These are phyloP conservation scores for Dactylonectria macrodidyma DNA, from an alignment of 2,329 filamentous ascomycete genomes.

Conservation along the genomic window DNA sequence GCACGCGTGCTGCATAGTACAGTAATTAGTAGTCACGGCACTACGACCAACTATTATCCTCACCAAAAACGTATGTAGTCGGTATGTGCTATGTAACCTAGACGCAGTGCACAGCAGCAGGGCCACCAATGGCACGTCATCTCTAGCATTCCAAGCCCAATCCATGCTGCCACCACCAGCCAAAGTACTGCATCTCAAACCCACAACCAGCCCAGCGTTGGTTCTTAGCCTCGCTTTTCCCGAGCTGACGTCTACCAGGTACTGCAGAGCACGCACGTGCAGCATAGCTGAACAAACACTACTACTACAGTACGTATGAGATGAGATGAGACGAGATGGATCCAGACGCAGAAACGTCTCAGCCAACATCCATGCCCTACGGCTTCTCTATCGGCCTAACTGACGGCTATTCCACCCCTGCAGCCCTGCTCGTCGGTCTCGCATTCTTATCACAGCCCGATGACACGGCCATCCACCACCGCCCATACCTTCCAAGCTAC, in stretches of 20 bases:
- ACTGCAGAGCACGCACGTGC: not conserved
- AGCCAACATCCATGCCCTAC: not conserved
- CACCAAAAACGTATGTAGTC: no score
- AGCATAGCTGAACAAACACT: not conserved
- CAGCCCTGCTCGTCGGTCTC: not conserved
- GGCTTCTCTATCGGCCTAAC: not conserved
- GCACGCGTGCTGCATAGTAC: not conserved
- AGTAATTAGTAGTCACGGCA: no score
- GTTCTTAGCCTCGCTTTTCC: not conserved
- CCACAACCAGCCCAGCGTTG: not conserved
- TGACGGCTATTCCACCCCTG: not conserved
- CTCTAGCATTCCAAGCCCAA: not conserved
- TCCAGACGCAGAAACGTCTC: not conserved
- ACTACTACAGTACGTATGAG: not conserved
- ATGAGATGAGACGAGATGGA: slow-evolving; percentile 5
- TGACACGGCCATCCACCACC: not conserved
- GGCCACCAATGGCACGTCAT: no score
- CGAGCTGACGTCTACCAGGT: not conserved
- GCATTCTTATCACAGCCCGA: not conserved
- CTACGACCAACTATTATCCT: no score
- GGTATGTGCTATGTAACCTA: no score
- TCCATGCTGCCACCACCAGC: not conserved
- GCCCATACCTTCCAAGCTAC: not conserved
- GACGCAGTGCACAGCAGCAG: no score
- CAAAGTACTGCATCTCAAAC: not conserved